Percentiles rank a stretch among this genome's conserved stretches.
Evolutionary conservation across 2,329 filamentous ascomycete species (phyloP).

Genomic region (Endocalyx cinctus): DNA sequence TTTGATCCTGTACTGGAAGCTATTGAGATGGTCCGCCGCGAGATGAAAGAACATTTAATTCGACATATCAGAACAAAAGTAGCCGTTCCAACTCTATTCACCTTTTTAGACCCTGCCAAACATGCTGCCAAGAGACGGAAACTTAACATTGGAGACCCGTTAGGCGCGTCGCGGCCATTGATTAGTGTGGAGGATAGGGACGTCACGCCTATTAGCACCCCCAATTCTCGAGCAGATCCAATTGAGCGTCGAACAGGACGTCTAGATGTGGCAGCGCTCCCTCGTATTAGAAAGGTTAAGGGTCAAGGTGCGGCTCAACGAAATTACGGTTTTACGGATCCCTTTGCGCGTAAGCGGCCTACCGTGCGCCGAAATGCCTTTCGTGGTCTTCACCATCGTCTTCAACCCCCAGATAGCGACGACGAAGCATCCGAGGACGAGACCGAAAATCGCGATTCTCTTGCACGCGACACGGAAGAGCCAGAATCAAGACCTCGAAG

Average conservation of each 20-base stretch:
- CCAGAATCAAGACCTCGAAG: slow-evolving; percentile 77
- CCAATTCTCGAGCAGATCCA: slow-evolving; percentile 57
- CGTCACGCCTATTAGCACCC: slow-evolving; percentile 59
- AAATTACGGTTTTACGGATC: slow-evolving; percentile 62
- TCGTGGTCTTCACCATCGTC: slow-evolving; percentile 75
- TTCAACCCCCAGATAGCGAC: slow-evolving; percentile 69
- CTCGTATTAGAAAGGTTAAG: slow-evolving; percentile 70
- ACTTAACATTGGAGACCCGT: slow-evolving; percentile 49
- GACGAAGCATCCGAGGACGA: slow-evolving; percentile 86
- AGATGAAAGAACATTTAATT: slow-evolving; percentile 82
- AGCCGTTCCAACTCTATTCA: slow-evolving; percentile 72
- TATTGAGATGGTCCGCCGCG: slow-evolving; percentile 69
- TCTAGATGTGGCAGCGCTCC: slow-evolving; percentile 60
- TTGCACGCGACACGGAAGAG: slow-evolving; percentile 76
- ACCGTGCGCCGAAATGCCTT: slow-evolving; percentile 55
- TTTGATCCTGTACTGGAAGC: slow-evolving; percentile 89
- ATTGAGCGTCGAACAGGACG: slow-evolving; percentile 57
- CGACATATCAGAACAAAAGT: slow-evolving; percentile 85
- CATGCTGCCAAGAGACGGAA: slow-evolving; percentile 75
- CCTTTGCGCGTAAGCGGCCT: slow-evolving; percentile 61
- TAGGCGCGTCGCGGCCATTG: slow-evolving; percentile 34
- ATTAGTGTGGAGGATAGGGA: slow-evolving; percentile 59
- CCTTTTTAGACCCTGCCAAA: slow-evolving; percentile 76
- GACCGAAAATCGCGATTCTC: slow-evolving; percentile 50
- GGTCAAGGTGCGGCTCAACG: slow-evolving; percentile 51